A percentile compares a stretch with the other conserved stretches of the same genome.
phyloP scores from a whole-genome alignment of 2,329 filamentous ascomycete species.

The Alternaria ethzedia region DNA sequence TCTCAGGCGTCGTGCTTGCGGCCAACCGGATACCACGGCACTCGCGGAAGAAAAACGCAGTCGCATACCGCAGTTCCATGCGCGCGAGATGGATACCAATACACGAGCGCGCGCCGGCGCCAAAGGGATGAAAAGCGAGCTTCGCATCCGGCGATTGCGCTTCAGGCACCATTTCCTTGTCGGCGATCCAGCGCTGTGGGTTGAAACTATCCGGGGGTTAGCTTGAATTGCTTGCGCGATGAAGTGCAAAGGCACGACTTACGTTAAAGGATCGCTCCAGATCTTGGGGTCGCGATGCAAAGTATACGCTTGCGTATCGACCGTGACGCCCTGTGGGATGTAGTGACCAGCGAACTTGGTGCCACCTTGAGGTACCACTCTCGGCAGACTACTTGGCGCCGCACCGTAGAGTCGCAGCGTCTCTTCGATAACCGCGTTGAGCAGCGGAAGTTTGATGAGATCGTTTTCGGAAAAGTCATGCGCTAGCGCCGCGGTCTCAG shows the following conservation, averaged over 20 bases:
- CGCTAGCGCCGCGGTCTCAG: constrained; percentile 27
- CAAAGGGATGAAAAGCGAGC: constrained; percentile 71
- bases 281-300: constrained; percentile 47
- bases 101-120: constrained; percentile 72
- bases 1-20: constrained; percentile 41
- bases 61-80: constrained; percentile 62
- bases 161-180: constrained; percentile 29
- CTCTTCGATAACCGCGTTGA: constrained; percentile 51
- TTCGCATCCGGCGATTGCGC: constrained; percentile 45
- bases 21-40: constrained; percentile 45
- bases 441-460: constrained; percentile 41
- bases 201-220: constrained; percentile 36
- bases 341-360: constrained; percentile 42
- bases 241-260: constrained; percentile 5
- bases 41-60: constrained; percentile 60
- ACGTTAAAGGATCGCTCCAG: constrained; percentile 34
- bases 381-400: constrained; percentile 45
- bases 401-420: constrained; percentile 48
- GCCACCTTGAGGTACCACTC: constrained; percentile 48
- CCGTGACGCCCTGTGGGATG: constrained; percentile 47
- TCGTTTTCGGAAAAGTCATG: constrained; percentile 36
- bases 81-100: constrained; percentile 71
- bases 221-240: neutral
- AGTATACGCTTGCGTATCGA: constrained; percentile 50
- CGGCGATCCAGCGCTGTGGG: constrained; percentile 40